Evolutionary conservation across 352 stramenopile species (phyloP), one percentile per base, ranked within the genome.

Genomic region (Bremia lactucae): DNA sequence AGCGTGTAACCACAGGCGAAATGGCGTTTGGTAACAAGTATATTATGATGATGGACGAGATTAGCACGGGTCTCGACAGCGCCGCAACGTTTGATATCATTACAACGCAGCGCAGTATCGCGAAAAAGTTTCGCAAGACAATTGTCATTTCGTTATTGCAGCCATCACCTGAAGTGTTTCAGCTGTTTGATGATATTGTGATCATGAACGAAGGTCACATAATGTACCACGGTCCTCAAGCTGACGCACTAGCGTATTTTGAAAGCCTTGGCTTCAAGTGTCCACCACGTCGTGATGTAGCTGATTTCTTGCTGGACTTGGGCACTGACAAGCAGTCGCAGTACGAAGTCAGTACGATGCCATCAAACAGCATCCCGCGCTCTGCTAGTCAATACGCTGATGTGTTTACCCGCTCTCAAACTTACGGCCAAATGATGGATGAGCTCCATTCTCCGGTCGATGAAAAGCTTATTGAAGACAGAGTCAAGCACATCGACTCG

Each of bases 131-230:
- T 19, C 46, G 49, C 35, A 64, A 68, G 39, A 83, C 73, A 1
- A 31, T 70, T 2, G 71, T 87, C 6, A 73, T 96, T 14, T 78
- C 82, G 6, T 61, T 97, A 28, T 56, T 96, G 10, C 69, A 97
- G 63, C 90, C 90, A 20, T 72, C 89, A 8, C 92, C 92, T 4
- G 90, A 97, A 62, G 86, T 94, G 3, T 92, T 95, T 25, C 66
- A 68, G 3, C 62, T 97, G 13, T 97, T 98, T 53, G 92, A 98
- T 57, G 73, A 97, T 41, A 49, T 97, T 2, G 74, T 96, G 31
- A 53, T 98, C n/a, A 35, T 98, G 31, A 87, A 87, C 55, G 67
- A 94, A 19, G 90, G 92, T 16, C 48, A 72, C 15, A 51, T 97
- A 9, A 83, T 97, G 44, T 98, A 95, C 49, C 61, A 64, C 87